phyloP scores from a whole-genome alignment of 1,139 yeast genomes.

The Tardiomyces depauwii region DNA sequence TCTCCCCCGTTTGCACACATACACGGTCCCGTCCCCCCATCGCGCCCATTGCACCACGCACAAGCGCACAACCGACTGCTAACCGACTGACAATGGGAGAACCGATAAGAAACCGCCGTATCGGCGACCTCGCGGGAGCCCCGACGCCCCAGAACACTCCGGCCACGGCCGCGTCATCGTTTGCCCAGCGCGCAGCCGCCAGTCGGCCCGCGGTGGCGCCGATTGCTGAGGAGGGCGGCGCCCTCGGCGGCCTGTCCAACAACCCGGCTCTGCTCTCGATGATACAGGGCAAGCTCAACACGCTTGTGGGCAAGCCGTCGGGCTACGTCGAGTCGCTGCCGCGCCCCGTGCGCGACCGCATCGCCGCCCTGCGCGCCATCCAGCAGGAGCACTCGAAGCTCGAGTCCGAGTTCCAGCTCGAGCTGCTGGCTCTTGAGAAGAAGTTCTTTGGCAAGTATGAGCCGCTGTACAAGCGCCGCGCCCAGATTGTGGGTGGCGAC shows the following conservation, averaged over 20 bases:
- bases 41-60: too few species aligned
- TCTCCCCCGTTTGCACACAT: too few species aligned
- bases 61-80: too few species aligned
- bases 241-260: conserved; percentile 34
- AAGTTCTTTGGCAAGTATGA: conserved; percentile 61
- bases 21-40: too few species aligned
- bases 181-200: conserved; percentile 46
- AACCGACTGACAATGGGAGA: conserved; percentile 38
- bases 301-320: conserved; percentile 73
- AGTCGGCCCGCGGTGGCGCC: conserved; percentile 58
- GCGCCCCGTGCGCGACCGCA: conserved; percentile 60
- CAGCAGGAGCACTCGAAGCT: conserved; percentile 73
- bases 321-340: conserved; percentile 81
- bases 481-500: conserved; percentile 57
- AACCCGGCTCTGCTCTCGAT: conserved; percentile 72
- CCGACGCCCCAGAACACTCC: conserved; percentile 99
- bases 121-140: conserved; percentile 78
- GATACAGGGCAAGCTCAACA: conserved; percentile 85
- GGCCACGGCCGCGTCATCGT: conserved; percentile 66
- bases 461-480: conserved; percentile 71
- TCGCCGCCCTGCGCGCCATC: conserved; percentile 73
- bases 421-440: conserved; percentile 77
- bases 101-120: conserved; percentile 50
- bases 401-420: conserved; percentile 88
- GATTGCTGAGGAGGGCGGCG: conserved; percentile 51